Percentiles rank a stretch among this genome's conserved stretches.
These are phyloP conservation scores for Ustilaginoidea virens DNA, from an alignment of 2,329 filamentous ascomycete genomes.

Conservation along the genomic window DNA sequence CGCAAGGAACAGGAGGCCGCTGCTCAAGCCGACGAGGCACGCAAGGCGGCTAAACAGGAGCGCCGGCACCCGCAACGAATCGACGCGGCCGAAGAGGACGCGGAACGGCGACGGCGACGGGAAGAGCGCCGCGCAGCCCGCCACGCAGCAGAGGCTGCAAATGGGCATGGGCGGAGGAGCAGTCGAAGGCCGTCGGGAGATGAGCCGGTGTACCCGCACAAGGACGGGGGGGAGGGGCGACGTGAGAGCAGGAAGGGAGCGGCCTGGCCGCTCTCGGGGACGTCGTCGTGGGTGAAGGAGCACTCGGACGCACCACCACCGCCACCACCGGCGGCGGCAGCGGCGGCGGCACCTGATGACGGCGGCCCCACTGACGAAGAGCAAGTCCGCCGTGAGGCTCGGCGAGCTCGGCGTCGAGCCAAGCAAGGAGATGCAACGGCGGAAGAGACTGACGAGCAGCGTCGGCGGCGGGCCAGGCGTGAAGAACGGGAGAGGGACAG, in stretches of 20 bases:
- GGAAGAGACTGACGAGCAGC: slow-evolving; percentile 28
- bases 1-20: slow-evolving; percentile 33
- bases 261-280: slow-evolving; percentile 47
- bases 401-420: slow-evolving; percentile 28
- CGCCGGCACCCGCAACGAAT: slow-evolving; percentile 30
- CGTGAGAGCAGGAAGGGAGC: slow-evolving; percentile 20
- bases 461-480: slow-evolving; percentile 26
- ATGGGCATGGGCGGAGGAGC: slow-evolving; percentile 15
- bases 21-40: slow-evolving; percentile 27
- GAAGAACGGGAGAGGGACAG: slow-evolving; percentile 24
- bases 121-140: slow-evolving; percentile 33
- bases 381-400: slow-evolving; percentile 32
- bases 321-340: slow-evolving; percentile 43
- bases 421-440: slow-evolving; percentile 25
- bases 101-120: slow-evolving; percentile 36
- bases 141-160: slow-evolving; percentile 24
- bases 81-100: slow-evolving; percentile 30
- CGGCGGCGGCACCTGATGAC: slow-evolving; percentile 38
- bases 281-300: slow-evolving; percentile 51
- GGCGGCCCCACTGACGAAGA: slow-evolving; percentile 26
- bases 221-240: slow-evolving; percentile 19
- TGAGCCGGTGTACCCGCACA: slow-evolving; percentile 28
- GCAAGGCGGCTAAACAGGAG: slow-evolving; percentile 29
- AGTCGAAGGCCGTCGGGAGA: slow-evolving; percentile 29
- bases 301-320: slow-evolving; percentile 46